phyloP scores from a whole-genome alignment of 1,284 basidiomycete genomes.

The Wallemia hederae region DNA sequence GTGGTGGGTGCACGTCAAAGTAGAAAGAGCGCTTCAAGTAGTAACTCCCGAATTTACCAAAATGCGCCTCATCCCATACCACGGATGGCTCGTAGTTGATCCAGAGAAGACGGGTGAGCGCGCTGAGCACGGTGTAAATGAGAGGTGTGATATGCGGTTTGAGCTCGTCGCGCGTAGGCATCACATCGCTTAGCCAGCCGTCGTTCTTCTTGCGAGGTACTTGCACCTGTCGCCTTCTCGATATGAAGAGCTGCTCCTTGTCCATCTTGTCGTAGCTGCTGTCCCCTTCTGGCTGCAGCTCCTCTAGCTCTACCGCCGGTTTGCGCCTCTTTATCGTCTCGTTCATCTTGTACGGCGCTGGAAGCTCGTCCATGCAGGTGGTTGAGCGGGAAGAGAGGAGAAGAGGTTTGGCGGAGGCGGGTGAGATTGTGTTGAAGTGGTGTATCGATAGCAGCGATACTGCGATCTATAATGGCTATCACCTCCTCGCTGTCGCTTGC shows the following conservation, averaged over 20 bases:
- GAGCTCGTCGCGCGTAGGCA: not conserved
- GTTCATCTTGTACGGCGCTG: not conserved
- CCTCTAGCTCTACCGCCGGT: not conserved
- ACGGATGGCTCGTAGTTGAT: conserved; percentile 69
- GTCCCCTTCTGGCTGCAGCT: not conserved
- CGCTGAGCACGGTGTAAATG: conserved; percentile 70
- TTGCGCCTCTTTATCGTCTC: not conserved
- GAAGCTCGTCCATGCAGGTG: not conserved
- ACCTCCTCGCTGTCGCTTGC: too few species aligned
- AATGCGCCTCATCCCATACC: conserved; percentile 88
- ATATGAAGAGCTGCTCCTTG: not conserved
- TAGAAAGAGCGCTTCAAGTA: conserved; percentile 79
- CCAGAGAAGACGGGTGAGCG: conserved; percentile 77
- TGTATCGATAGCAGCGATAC: too few species aligned
- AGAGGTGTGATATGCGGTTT: conserved; percentile 34
- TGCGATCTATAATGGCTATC: too few species aligned
- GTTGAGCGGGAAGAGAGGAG: too few species aligned
- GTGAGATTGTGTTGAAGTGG: too few species aligned
- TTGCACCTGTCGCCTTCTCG: not conserved
- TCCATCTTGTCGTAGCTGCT: not conserved
- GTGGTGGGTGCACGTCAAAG: conserved; percentile 87
- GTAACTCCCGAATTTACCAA: conserved; percentile 86
- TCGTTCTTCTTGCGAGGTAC: not conserved
- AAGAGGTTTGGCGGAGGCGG: too few species aligned
- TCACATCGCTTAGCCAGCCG: not conserved